Percentiles rank a stretch among this genome's conserved stretches.
Conservation (phyloP, 495 filamentous ascomycete genomes). For the Neurospora sp. region DNA sequence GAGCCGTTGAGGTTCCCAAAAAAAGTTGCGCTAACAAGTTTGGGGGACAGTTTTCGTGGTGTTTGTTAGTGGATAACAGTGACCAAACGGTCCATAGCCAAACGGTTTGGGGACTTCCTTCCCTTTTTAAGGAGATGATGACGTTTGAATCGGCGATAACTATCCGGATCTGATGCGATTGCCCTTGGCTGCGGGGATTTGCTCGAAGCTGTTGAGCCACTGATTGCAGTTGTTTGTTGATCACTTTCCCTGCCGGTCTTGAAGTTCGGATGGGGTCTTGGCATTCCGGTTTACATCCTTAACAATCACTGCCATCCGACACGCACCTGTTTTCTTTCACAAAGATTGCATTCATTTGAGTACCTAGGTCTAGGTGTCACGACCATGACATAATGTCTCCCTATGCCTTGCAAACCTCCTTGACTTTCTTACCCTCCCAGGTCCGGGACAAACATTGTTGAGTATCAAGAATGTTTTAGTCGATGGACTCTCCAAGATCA, state of each 20-base stretch:
- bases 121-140: background rate
- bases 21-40: background rate
- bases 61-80: background rate
- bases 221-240: background rate
- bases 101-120: background rate
- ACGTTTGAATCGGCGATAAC: background rate
- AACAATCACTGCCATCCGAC: background rate
- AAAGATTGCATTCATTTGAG: background rate
- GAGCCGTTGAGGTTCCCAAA: background rate
- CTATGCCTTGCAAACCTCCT: background rate
- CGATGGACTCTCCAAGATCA: slow-evolving; percentile 14
- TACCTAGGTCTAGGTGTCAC: background rate
- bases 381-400: background rate
- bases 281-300: background rate
- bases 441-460: background rate
- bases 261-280: background rate
- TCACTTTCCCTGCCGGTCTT: background rate
- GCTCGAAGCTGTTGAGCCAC: background rate
- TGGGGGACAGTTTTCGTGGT: background rate
- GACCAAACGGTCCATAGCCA: background rate
- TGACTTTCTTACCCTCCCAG: background rate
- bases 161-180: background rate
- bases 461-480: background rate
- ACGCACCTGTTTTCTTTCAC: background rate
- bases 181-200: background rate